A percentile compares a stretch with the other conserved stretches of the same genome.
Conservation (phyloP, 352 stramenopile species). For the Aphanomyces invadans region DNA sequence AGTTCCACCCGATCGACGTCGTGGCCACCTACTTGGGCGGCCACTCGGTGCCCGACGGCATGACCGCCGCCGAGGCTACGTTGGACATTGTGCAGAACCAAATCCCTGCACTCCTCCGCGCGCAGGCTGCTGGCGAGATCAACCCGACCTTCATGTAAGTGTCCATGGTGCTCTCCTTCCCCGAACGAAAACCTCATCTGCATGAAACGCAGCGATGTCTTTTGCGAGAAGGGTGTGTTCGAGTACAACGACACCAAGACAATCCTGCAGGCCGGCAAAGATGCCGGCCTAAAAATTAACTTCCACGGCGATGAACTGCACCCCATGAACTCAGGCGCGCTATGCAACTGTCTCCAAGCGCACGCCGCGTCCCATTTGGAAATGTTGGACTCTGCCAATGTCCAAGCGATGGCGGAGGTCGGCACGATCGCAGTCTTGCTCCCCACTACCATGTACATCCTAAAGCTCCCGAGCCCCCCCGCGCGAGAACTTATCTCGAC, state of each 20-base stretch:
- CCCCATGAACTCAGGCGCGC: constrained; percentile 54
- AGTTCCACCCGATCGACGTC: constrained; percentile 60
- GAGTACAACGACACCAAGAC: constrained; percentile 65
- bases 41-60: constrained; percentile 69
- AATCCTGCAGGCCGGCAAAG: constrained; percentile 57
- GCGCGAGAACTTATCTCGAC: constrained; percentile 61
- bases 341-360: constrained; percentile 49
- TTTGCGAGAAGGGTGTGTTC: constrained; percentile 82
- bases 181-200: neutral
- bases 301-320: constrained; percentile 80
- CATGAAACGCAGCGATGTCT: constrained; percentile 41
- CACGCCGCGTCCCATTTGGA: constrained; percentile 69
- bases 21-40: constrained; percentile 69
- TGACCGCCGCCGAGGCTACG: constrained; percentile 50
- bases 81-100: constrained; percentile 67
- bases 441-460: constrained; percentile 77
- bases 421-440: constrained; percentile 63
- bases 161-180: neutral
- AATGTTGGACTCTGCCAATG: constrained; percentile 57
- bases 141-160: constrained; percentile 72
- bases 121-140: constrained; percentile 60
- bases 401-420: constrained; percentile 57
- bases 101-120: constrained; percentile 55
- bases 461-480: constrained; percentile 65
- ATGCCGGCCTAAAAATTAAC: constrained; percentile 66